Evolutionary conservation across 805 yeast genomes (phyloP).

Genomic region (Wickerhamia fluorescens): DNA sequence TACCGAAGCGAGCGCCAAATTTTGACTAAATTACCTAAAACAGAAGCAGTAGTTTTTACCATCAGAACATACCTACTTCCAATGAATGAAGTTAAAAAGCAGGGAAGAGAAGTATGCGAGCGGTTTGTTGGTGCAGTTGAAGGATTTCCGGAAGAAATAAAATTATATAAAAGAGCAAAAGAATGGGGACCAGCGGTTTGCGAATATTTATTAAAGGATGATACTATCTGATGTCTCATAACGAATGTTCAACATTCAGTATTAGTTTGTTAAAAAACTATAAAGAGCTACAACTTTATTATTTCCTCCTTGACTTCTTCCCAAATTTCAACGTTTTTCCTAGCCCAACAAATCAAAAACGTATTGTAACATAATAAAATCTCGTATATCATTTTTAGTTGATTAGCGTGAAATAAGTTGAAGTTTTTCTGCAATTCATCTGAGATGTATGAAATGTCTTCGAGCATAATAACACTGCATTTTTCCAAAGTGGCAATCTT

Average conservation of each 20-base stretch:
- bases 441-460: constrained; percentile 33
- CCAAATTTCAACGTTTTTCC: constrained; percentile 61
- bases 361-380: constrained; percentile 49
- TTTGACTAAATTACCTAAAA: constrained; percentile 30
- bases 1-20: constrained; percentile 39
- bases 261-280: too few species aligned
- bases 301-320: constrained; percentile 48
- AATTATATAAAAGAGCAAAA: constrained; percentile 53
- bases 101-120: constrained; percentile 34
- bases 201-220: constrained; percentile 6
- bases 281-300: constrained; percentile 15
- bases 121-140: constrained; percentile 57
- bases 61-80: constrained; percentile 36
- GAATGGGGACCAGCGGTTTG: constrained; percentile 66
- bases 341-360: constrained; percentile 59
- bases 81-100: constrained; percentile 22
- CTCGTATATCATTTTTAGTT: constrained; percentile 43
- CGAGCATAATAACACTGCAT: constrained; percentile 40
- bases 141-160: constrained; percentile 53
- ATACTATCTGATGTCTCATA: too few species aligned
- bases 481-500: constrained; percentile 47
- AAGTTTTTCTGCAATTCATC: constrained; percentile 42
- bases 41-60: constrained; percentile 34
- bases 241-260: too few species aligned
- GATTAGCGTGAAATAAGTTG: constrained; percentile 42